phyloP scores from a whole-genome alignment of 2,329 filamentous ascomycete genomes.

The Fusarium azukiicola region DNA sequence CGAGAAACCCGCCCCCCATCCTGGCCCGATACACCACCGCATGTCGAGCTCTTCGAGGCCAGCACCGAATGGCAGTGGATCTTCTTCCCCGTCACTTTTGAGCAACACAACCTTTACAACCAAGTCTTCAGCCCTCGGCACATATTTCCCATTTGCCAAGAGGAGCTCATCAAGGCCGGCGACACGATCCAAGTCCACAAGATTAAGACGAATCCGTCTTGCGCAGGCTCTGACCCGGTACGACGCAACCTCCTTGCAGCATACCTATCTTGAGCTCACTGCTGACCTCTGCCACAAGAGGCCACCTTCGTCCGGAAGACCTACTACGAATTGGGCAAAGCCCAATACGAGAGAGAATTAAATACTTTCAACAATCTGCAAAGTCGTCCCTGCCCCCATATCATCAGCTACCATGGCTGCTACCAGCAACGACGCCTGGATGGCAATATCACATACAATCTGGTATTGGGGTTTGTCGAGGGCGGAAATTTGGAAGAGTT shows the following conservation, averaged over 20 bases:
- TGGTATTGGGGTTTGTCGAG: constrained; percentile 27
- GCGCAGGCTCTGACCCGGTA: neutral
- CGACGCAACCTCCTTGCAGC: neutral
- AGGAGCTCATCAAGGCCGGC: neutral
- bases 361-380: constrained; percentile 14
- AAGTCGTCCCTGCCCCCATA: neutral
- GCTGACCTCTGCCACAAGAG: constrained; percentile 7
- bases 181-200: constrained; percentile 9
- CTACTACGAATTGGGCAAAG: neutral
- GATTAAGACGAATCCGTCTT: constrained; percentile 1
- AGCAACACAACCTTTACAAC: neutral
- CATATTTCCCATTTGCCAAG: constrained; percentile 19
- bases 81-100: constrained; percentile 22
- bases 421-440: constrained; percentile 11
- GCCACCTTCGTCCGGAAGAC: constrained; percentile 21
- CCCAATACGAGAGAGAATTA: constrained; percentile 31
- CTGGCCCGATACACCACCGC: neutral
- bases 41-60: neutral
- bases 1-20: neutral
- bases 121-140: neutral
- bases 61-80: constrained; percentile 21
- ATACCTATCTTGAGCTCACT: neutral
- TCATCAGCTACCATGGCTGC: constrained; percentile 31
- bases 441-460: constrained; percentile 21
- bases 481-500: constrained; percentile 25